Percentiles rank a stretch among this genome's conserved stretches.
phyloP scores from a whole-genome alignment of 805 yeast species.

The Teunomyces funiuensis region DNA sequence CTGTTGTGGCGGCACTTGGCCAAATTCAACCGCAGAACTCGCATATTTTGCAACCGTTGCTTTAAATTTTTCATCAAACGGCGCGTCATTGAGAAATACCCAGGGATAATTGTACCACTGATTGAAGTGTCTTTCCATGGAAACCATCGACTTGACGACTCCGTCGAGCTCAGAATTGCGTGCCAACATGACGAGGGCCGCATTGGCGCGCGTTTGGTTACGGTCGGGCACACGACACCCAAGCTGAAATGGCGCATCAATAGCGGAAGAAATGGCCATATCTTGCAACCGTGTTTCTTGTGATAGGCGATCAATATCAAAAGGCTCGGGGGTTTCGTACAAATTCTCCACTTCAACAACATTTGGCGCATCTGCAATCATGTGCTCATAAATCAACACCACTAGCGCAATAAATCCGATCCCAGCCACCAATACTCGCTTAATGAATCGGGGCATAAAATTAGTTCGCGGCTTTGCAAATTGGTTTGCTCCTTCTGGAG shows the following conservation, averaged over 20 bases:
- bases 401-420: background rate
- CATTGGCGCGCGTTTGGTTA: slow-evolving; percentile 58
- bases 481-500: too few relatives aligned
- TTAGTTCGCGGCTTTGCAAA: too few relatives aligned
- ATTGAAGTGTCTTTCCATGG: slow-evolving; percentile 85
- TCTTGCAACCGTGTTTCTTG: background rate
- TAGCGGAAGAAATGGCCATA: background rate
- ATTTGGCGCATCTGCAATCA: background rate
- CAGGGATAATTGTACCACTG: slow-evolving; percentile 95
- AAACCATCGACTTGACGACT: slow-evolving; percentile 66
- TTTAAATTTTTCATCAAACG: slow-evolving; percentile 66
- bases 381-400: background rate
- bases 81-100: slow-evolving; percentile 82
- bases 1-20: slow-evolving; percentile 51
- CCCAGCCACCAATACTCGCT: too few relatives aligned
- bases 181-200: slow-evolving; percentile 81
- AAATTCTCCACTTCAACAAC: background rate
- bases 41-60: slow-evolving; percentile 51
- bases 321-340: background rate
- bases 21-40: slow-evolving; percentile 68
- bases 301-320: background rate
- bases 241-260: slow-evolving; percentile 1
- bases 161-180: slow-evolving; percentile 77
- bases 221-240: slow-evolving; percentile 56
- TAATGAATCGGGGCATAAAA: too few relatives aligned